Base-by-base conservation (phyloP, 441 rosid species). In the Populus trichocarpa region DNA sequence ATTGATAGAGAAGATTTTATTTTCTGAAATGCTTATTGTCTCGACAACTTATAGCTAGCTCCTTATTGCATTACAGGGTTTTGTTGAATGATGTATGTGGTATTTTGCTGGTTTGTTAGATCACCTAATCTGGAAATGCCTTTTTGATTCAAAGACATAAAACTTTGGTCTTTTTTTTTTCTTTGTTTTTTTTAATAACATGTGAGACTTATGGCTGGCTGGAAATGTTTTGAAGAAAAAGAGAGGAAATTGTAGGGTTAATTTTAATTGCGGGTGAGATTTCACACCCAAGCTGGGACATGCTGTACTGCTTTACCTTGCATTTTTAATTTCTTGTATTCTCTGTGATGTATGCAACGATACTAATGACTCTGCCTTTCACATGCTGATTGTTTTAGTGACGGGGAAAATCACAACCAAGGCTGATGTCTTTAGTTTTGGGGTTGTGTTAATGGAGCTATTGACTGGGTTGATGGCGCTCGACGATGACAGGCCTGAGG, bases 341-440 rank as follows among this genome's bases (percentile, higher is more conserved):
- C 63, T 72, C 53, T 59, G 71, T 70, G 25, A 36, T 64, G 22
- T 38, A 25, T 75, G 20, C 57, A 50, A 50, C 57, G 57, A 46
- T 67, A 23, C 38, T 64, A 40, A 46, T 68, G 69, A 67, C 63
- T 53, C 75, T 72, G 20, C 46, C 70, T 59, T 71, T 28, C 12
- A 26, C 11, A 26, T 77, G 61, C 75, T 66, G 69, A 38, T 71
- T 53, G 36, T 50, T 81, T 77, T 83, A 89, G 92, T 89, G 77
- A 89, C 83, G 6, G 92, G 92, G 70, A 89, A 87, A 73, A 85
- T 89, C 75, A 89, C 92, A 33, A 89, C 92, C 10, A 89, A 89
- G 77, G 89, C 82, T 0, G 92, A 89, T 35, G 92, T 89, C 70
- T 89, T 89, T 72, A 87, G 92, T 77, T 89, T 86, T 13, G 92